These are phyloP conservation scores for Trichocomaceae sp. DNA, from an alignment of 2,329 filamentous ascomycete species.

Conservation along the genomic window DNA sequence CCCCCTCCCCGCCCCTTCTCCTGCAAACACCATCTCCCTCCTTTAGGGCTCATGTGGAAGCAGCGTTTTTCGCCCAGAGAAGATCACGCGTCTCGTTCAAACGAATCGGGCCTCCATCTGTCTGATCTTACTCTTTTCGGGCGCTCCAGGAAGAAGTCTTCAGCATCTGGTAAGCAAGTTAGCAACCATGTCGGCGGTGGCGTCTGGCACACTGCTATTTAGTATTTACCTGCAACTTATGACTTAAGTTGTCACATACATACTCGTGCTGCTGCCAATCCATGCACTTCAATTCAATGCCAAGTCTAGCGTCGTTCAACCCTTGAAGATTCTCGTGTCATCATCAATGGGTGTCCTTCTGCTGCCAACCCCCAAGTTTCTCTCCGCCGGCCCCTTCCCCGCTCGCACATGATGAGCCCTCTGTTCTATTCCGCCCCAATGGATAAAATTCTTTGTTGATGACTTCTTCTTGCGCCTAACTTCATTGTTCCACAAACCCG, in stretches of 20 bases:
- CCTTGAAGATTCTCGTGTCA: slow-evolving; percentile 3
- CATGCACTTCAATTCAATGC: neutral
- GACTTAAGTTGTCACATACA: too few relatives aligned
- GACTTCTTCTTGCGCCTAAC: neutral
- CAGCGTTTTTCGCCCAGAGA: slow-evolving; percentile 35
- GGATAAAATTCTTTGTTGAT: slow-evolving; percentile 4
- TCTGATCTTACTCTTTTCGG: slow-evolving; percentile 31
- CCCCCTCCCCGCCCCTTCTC: neutral
- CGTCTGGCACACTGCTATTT: neutral
- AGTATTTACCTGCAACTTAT: neutral
- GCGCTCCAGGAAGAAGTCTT: slow-evolving; percentile 29
- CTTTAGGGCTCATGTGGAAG: slow-evolving; percentile 32
- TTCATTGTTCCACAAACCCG: neutral
- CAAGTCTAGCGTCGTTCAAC: neutral
- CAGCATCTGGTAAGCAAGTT: slow-evolving; percentile 25
- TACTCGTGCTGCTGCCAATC: neutral
- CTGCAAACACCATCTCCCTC: neutral
- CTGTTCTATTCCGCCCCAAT: slow-evolving; percentile 14
- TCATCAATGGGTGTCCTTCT: slow-evolving; percentile 4
- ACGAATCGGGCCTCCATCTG: slow-evolving; percentile 27
- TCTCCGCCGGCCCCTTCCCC: slow-evolving; percentile 8
- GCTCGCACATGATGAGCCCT: slow-evolving; percentile 2
- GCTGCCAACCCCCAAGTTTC: slow-evolving; percentile 12
- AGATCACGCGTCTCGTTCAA: slow-evolving; percentile 31
- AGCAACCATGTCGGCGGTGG: neutral